These are phyloP conservation scores for Mucor piriformis DNA, from an alignment of 371 early-diverging fungal genomes.

Conservation along the genomic window DNA sequence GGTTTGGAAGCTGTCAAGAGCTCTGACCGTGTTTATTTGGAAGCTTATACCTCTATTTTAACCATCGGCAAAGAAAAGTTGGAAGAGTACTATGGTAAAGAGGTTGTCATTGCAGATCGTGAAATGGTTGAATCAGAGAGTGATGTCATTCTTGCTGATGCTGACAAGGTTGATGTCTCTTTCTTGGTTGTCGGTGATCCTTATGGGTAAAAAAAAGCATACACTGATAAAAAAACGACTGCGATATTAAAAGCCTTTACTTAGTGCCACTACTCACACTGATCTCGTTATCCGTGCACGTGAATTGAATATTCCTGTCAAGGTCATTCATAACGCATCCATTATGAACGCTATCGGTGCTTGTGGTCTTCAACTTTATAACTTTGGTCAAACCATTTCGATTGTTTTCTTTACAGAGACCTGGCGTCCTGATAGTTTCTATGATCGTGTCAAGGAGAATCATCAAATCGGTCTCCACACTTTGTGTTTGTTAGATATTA, in stretches of 20 bases:
- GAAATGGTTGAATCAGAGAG: conserved; percentile 96
- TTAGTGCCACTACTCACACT: conserved; percentile 98
- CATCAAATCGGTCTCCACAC: conserved; percentile 90
- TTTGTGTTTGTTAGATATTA: conserved; percentile 96
- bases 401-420: conserved; percentile 97
- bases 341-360: conserved; percentile 99
- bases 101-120: conserved; percentile 89
- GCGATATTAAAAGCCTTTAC: not conserved
- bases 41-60: conserved; percentile 98
- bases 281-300: conserved; percentile 96
- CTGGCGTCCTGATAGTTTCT: conserved; percentile 98
- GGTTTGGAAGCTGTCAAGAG: conserved; percentile 92
- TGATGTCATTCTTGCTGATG: conserved; percentile 88
- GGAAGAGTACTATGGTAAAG: conserved; percentile 89
- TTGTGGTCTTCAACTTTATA: conserved; percentile 98
- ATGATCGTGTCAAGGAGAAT: conserved; percentile 93
- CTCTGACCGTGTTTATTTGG: conserved; percentile 93
- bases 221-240: no score
- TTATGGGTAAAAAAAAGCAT: conserved; percentile 66
- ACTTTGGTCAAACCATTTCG: conserved; percentile 99
- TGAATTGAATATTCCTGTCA: conserved; percentile 83
- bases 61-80: conserved; percentile 83
- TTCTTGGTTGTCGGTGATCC: conserved; percentile 99
- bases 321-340: conserved; percentile 97
- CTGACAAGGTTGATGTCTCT: conserved; percentile 87